Evolutionary conservation across 169 alveolate genomes (phyloP).

Genomic region (Cryptosporidium xiaoi): DNA sequence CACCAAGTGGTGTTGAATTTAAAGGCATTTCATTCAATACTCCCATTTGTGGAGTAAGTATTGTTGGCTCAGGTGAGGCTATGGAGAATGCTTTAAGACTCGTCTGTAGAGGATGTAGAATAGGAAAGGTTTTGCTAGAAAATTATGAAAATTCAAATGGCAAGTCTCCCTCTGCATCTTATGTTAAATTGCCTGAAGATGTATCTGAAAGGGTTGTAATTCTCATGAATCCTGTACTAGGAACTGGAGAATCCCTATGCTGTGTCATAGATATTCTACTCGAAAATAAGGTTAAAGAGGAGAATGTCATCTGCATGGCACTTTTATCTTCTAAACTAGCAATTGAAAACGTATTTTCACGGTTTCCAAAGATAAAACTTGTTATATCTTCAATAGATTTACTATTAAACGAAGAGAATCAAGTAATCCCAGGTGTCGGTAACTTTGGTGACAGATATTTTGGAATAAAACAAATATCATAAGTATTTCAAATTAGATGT

Average conservation of each 20-base stretch:
- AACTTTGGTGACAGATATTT: constrained; percentile 88
- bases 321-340: constrained; percentile 82
- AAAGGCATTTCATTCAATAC: constrained; percentile 67
- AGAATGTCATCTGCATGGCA: constrained; percentile 83
- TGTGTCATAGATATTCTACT: constrained; percentile 78
- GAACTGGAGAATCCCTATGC: constrained; percentile 84
- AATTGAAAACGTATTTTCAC: constrained; percentile 70
- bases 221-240: constrained; percentile 86
- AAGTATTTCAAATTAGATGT: too few relatives aligned
- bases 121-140: constrained; percentile 49
- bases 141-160: constrained; percentile 7
- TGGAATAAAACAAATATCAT: constrained; percentile 75
- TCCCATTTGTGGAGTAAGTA: constrained; percentile 70
- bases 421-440: constrained; percentile 85
- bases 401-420: constrained; percentile 76
- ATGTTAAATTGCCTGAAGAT: constrained; percentile 78
- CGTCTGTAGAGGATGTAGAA: constrained; percentile 74
- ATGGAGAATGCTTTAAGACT: constrained; percentile 69
- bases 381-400: constrained; percentile 82
- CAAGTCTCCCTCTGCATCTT: constrained; percentile 9
- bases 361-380: constrained; percentile 81
- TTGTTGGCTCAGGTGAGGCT: constrained; percentile 72
- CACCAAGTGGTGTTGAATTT: constrained; percentile 26
- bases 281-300: constrained; percentile 81
- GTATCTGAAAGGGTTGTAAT: constrained; percentile 80